Percentiles rank a stretch among this genome's conserved stretches.
Evolutionary conservation across 352 stramenopile species (phyloP).

Genomic region (Aphanomyces cochlioides): DNA sequence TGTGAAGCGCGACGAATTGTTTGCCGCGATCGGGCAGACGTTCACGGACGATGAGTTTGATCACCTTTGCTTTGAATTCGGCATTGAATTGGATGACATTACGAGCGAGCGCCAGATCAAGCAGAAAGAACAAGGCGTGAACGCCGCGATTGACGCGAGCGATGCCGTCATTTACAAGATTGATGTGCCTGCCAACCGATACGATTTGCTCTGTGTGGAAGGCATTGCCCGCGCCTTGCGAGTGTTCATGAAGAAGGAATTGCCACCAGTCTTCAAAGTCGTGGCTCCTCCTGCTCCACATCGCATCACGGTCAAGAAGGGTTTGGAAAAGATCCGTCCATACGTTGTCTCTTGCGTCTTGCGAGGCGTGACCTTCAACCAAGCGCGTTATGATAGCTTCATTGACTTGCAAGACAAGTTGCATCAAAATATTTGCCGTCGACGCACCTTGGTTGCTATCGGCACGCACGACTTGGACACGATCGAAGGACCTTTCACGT

Average conservation of each 20-base stretch:
- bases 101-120: slow-evolving; percentile 86
- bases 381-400: slow-evolving; percentile 97
- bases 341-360: slow-evolving; percentile 98
- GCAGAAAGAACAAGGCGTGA: slow-evolving; percentile 66
- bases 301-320: slow-evolving; percentile 81
- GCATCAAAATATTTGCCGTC: slow-evolving; percentile 99
- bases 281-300: slow-evolving; percentile 58
- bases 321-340: slow-evolving; percentile 84
- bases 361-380: slow-evolving; percentile 93
- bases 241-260: slow-evolving; percentile 96
- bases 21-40: slow-evolving; percentile 92
- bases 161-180: slow-evolving; percentile 99
- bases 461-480: slow-evolving; percentile 99
- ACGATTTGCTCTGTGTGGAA: slow-evolving; percentile 99
- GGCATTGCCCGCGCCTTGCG: slow-evolving; percentile 94
- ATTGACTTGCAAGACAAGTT: slow-evolving; percentile 99
- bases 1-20: slow-evolving; percentile 96
- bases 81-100: slow-evolving; percentile 96
- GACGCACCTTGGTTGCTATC: slow-evolving; percentile 98
- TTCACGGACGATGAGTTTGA: slow-evolving; percentile 99
- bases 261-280: slow-evolving; percentile 84
- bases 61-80: slow-evolving; percentile 99
- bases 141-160: slow-evolving; percentile 38
- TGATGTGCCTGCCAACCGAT: slow-evolving; percentile 99
- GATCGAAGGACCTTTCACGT: slow-evolving; percentile 92